phyloP scores from a whole-genome alignment of 768 basidiomycete species.

The Tricholoma bakamatsutake region DNA sequence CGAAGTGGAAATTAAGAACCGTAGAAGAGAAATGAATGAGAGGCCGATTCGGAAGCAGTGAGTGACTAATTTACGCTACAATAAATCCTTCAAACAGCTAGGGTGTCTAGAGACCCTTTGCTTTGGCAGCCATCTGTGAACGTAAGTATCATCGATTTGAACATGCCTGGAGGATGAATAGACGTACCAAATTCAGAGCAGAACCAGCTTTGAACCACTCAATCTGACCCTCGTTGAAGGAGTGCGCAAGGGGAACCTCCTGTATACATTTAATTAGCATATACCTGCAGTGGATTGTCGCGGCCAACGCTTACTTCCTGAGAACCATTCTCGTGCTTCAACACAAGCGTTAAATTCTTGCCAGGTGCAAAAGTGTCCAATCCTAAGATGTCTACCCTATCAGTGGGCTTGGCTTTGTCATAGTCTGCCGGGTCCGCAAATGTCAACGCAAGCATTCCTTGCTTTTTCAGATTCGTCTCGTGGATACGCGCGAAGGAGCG shows the following conservation, averaged over 20 bases:
- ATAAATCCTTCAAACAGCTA: background rate
- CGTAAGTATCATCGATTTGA: background rate
- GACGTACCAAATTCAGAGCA: constrained; percentile 78
- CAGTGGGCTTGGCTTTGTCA: constrained; percentile 82
- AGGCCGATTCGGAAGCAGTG: background rate
- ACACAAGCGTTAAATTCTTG: constrained; percentile 78
- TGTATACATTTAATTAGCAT: constrained; percentile 18
- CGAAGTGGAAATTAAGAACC: background rate
- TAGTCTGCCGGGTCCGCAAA: constrained; percentile 92
- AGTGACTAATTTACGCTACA: background rate
- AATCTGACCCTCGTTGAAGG: constrained; percentile 96
- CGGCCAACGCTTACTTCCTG: constrained; percentile 43
- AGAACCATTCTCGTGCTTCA: constrained; percentile 79
- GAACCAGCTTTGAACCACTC: constrained; percentile 99
- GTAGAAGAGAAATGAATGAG: background rate
- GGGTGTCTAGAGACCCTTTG: constrained; percentile 32
- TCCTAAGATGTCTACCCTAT: constrained; percentile 86
- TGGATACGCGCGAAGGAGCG: constrained; percentile 98
- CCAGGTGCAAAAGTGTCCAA: constrained; percentile 87
- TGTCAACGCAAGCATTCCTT: constrained; percentile 96
- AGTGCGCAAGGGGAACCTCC: constrained; percentile 79
- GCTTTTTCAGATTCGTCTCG: constrained; percentile 98
- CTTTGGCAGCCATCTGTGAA: constrained; percentile 61
- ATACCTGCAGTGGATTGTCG: background rate
- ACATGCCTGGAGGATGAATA: no score